Conservation (phyloP, 1,284 basidiomycete species). For the Cronartium ribicola region DNA sequence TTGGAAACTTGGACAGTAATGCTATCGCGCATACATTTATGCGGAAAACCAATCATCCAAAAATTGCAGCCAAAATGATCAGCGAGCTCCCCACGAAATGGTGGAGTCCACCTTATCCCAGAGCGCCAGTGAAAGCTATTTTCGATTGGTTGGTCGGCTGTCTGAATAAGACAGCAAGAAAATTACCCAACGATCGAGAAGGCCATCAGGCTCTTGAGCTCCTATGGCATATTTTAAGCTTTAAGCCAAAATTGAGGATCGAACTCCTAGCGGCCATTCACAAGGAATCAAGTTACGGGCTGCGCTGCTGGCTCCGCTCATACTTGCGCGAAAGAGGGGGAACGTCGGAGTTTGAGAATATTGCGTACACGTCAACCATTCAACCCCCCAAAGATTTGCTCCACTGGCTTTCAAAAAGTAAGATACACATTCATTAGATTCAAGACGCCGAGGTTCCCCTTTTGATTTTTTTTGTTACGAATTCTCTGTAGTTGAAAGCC, state of each 20-base stretch:
- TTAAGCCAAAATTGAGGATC: background rate
- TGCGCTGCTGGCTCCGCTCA: background rate
- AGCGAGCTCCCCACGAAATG: background rate
- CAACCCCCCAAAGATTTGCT: background rate
- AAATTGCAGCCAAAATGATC: background rate
- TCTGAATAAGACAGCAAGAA: background rate
- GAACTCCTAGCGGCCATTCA: background rate
- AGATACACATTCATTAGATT: background rate
- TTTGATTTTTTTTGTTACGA: no score
- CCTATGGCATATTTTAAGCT: background rate
- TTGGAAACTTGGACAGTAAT: background rate
- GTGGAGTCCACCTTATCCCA: background rate
- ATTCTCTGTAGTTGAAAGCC: no score
- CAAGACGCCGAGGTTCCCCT: no score
- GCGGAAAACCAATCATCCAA: background rate
- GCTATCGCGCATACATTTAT: background rate
- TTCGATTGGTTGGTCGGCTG: background rate
- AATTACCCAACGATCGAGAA: background rate
- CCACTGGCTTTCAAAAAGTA: constrained; percentile 9
- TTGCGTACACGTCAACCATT: background rate
- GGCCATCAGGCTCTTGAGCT: background rate
- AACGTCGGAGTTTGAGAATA: background rate
- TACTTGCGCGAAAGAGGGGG: background rate
- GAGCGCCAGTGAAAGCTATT: background rate
- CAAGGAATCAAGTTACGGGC: background rate